Evolutionary conservation across 306 rosid species (phyloP).

Genomic region (Morella rubra): DNA sequence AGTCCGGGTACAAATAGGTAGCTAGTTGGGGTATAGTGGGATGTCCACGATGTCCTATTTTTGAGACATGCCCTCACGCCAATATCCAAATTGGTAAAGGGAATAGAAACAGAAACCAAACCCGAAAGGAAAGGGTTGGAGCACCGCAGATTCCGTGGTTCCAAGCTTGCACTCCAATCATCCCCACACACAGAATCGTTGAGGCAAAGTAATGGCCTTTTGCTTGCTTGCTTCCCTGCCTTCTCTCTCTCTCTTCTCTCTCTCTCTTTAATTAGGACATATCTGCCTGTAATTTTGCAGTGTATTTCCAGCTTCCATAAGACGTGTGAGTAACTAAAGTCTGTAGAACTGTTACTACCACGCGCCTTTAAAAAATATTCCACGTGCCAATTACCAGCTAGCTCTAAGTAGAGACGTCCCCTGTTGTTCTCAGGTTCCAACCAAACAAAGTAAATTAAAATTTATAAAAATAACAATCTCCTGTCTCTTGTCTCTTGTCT

Average conservation of each 20-base stretch:
- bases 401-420: not conserved
- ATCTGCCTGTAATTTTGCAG: constrained; percentile 11
- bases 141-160: constrained; percentile 88
- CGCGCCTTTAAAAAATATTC: not conserved
- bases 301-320: constrained; percentile 23
- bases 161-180: constrained; percentile 93
- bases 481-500: too few species aligned
- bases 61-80: too few species aligned
- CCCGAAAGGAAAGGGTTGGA: constrained; percentile 27
- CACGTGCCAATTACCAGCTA: too few species aligned
- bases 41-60: too few species aligned
- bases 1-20: too few species aligned
- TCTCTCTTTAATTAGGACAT: constrained; percentile 22
- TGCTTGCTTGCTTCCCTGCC: constrained; percentile 39
- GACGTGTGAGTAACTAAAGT: constrained; percentile 29
- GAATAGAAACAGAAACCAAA: not conserved
- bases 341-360: not conserved
- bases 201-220: constrained; percentile 61
- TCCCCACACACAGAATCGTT: constrained; percentile 62
- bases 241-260: constrained; percentile 30
- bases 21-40: too few species aligned
- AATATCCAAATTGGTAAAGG: not conserved
- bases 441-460: not conserved
- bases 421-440: not conserved
- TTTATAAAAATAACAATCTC: too few species aligned